phyloP scores from a whole-genome alignment of 2,329 filamentous ascomycete genomes.

The Cordyceps cicadae region DNA sequence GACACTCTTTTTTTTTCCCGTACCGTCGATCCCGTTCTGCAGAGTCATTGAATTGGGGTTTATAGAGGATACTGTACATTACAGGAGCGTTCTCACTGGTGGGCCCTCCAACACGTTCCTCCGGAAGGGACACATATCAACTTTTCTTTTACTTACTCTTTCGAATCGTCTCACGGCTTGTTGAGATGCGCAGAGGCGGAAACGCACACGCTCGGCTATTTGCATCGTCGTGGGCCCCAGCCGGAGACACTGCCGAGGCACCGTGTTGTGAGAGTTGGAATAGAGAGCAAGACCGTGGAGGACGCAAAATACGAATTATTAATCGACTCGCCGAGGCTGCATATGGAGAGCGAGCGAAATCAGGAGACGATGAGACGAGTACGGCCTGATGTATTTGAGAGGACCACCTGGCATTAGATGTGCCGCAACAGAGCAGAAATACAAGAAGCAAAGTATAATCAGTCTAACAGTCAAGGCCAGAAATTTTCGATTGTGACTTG shows the following conservation, averaged over 20 bases:
- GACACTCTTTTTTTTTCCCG: neutral
- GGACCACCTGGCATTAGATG: neutral
- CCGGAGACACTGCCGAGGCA: neutral
- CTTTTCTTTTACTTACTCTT: conserved; percentile 4
- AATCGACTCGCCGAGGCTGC: neutral
- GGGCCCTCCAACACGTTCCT: conserved; percentile 4
- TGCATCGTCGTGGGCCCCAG: neutral
- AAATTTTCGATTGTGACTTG: too few species aligned
- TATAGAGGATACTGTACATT: conserved; percentile 11
- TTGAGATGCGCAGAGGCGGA: neutral
- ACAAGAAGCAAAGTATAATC: neutral
- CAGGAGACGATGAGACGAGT: neutral
- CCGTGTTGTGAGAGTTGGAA: neutral
- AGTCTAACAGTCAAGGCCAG: neutral
- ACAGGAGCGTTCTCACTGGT: conserved; percentile 5
- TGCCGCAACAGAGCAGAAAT: neutral
- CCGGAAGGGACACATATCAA: neutral
- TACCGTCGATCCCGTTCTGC: neutral
- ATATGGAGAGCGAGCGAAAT: neutral
- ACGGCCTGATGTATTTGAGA: neutral
- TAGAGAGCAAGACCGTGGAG: neutral
- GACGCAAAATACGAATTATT: neutral
- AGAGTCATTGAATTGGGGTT: neutral
- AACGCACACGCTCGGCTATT: neutral
- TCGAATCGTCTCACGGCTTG: neutral